Evolutionary conservation across 2,329 filamentous ascomycete genomes (phyloP).

Genomic region (Neobulgaria alba): DNA sequence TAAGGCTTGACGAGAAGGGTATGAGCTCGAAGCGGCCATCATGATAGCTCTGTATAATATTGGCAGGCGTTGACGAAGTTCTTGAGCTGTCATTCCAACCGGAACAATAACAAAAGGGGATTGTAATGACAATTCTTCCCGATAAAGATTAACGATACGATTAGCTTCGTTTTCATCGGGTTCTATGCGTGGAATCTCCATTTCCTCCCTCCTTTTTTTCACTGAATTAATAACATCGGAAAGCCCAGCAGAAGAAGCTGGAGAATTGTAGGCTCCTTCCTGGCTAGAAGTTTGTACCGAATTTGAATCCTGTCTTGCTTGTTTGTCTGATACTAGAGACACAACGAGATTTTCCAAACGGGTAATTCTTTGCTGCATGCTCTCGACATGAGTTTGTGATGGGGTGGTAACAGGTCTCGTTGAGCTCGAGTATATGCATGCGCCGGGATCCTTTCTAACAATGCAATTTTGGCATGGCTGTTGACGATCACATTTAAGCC

Average conservation of each 20-base stretch:
- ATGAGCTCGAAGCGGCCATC: background rate
- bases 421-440: conserved; percentile 73
- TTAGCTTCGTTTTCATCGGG: background rate
- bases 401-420: conserved; percentile 41
- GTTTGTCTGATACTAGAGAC: conserved; percentile 41
- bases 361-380: conserved; percentile 45
- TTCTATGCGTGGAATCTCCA: background rate
- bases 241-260: background rate
- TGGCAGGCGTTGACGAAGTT: background rate
- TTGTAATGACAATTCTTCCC: background rate
- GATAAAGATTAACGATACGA: background rate
- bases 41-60: background rate
- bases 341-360: conserved; percentile 28
- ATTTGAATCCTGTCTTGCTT: conserved; percentile 32
- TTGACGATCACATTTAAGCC: conserved; percentile 82
- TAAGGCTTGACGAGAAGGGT: background rate
- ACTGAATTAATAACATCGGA: background rate
- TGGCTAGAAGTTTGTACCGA: background rate
- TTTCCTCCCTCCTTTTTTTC: background rate
- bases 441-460: conserved; percentile 68
- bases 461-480: conserved; percentile 89
- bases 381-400: conserved; percentile 86
- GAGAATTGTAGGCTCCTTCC: background rate
- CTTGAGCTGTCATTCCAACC: background rate
- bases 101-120: background rate